phyloP scores from a whole-genome alignment of 148 eudicot genomes.

The Vaccinium macrocarpon region DNA sequence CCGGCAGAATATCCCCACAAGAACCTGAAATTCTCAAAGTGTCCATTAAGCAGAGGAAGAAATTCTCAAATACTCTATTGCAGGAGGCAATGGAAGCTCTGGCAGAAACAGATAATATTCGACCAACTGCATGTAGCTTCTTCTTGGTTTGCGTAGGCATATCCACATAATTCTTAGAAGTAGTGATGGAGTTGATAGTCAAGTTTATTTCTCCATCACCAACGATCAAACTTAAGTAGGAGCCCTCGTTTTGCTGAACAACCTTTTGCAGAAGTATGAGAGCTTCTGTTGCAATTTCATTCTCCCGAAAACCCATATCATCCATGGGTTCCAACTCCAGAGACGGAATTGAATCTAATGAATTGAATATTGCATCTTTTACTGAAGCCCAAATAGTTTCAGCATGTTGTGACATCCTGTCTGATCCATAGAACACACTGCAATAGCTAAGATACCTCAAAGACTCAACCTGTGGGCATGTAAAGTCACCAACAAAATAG shows the following conservation, averaged over 20 bases:
- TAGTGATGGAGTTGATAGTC: constrained; percentile 37
- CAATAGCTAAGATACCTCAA: constrained; percentile 77
- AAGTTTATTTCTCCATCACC: constrained; percentile 57
- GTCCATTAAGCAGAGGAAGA: constrained; percentile 46
- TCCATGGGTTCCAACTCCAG: constrained; percentile 29
- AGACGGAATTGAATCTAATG: constrained; percentile 29
- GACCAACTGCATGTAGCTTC: constrained; percentile 58
- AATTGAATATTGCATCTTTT: constrained; percentile 47
- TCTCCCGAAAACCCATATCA: constrained; percentile 48
- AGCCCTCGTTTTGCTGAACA: constrained; percentile 39
- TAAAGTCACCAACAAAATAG: neutral
- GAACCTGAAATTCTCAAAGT: constrained; percentile 45
- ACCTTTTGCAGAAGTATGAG: constrained; percentile 61
- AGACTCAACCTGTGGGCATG: constrained; percentile 68
- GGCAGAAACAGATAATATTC: constrained; percentile 49
- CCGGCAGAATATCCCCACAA: constrained; percentile 21
- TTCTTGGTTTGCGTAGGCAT: constrained; percentile 44
- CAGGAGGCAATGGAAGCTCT: constrained; percentile 61
- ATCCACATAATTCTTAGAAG: constrained; percentile 37
- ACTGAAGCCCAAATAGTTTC: constrained; percentile 65
- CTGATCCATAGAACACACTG: constrained; percentile 62
- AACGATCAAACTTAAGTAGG: constrained; percentile 52
- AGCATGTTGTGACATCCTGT: constrained; percentile 60
- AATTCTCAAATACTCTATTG: constrained; percentile 58
- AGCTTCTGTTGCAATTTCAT: constrained; percentile 64